Evolutionary conservation across 371 early-diverging fungal genomes (phyloP).

Genomic region (Rhizopus stolonifer): DNA sequence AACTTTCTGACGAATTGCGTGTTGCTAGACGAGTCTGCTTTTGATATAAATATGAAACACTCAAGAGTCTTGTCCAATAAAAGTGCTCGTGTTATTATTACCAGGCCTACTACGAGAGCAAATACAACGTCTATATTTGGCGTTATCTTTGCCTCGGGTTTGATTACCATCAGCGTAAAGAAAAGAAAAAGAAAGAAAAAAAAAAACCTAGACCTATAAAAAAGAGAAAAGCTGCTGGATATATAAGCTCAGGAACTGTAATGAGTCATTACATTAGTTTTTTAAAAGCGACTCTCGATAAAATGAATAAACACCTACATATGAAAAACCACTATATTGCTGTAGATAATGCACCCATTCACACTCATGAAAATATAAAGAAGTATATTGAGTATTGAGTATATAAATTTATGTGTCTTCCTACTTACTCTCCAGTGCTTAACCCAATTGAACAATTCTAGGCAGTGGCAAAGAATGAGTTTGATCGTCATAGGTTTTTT

Average conservation of each 20-base stretch:
- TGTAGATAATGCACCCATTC: slow-evolving; percentile 22
- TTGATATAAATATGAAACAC: slow-evolving; percentile 22
- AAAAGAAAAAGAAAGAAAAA: too few species aligned
- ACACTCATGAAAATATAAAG: slow-evolving; percentile 24
- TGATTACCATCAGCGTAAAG: slow-evolving; percentile 21
- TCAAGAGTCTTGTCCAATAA: slow-evolving; percentile 20
- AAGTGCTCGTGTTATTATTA: slow-evolving; percentile 18
- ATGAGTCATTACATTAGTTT: slow-evolving; percentile 20
- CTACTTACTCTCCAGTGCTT: slow-evolving; percentile 17
- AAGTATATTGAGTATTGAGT: slow-evolving; percentile 24
- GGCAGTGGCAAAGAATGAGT: slow-evolving; percentile 20
- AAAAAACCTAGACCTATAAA: slow-evolving; percentile 25
- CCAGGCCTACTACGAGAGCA: slow-evolving; percentile 5
- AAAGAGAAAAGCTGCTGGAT: slow-evolving; percentile 27
- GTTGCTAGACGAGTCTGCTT: slow-evolving; percentile 20
- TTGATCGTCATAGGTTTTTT: slow-evolving; percentile 18
- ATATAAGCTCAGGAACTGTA: slow-evolving; percentile 23
- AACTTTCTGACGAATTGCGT: slow-evolving; percentile 18
- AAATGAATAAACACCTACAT: slow-evolving; percentile 24
- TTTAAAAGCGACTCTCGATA: slow-evolving; percentile 20
- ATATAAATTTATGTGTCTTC: slow-evolving; percentile 18
- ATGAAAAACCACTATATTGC: slow-evolving; percentile 21
- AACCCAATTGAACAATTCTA: slow-evolving; percentile 22
- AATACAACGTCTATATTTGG: slow-evolving; percentile 24
- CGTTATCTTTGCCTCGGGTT: slow-evolving; percentile 25